phyloP scores from a whole-genome alignment of 306 rosid species.

The Vigna nakashimae region DNA sequence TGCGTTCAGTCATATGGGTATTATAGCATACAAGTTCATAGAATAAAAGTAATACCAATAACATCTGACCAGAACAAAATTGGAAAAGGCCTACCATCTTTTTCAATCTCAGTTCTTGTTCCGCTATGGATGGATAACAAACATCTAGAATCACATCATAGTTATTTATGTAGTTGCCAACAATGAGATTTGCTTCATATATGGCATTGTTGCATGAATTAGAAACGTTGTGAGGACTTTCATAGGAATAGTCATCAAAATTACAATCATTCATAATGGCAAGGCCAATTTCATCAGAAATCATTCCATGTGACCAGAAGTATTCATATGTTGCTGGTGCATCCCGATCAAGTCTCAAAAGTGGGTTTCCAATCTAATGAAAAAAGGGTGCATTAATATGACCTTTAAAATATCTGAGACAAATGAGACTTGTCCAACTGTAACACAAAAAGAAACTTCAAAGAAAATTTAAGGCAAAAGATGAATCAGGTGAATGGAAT shows the following conservation, averaged over 20 bases:
- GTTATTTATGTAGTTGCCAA: constrained; percentile 70
- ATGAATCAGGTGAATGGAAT: constrained; percentile 27
- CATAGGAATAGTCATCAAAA: constrained; percentile 67
- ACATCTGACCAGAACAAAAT: not conserved
- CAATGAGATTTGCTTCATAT: constrained; percentile 56
- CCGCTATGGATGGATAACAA: constrained; percentile 81
- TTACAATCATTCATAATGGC: constrained; percentile 70
- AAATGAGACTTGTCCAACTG: not conserved
- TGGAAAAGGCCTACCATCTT: constrained; percentile 58
- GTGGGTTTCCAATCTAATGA: constrained; percentile 87
- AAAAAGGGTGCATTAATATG: constrained; percentile 1
- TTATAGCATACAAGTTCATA: not conserved
- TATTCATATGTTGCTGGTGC: constrained; percentile 68
- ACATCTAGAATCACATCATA: constrained; percentile 89
- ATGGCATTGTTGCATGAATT: constrained; percentile 62
- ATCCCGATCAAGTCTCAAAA: constrained; percentile 75
- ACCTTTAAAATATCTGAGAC: constrained; percentile 28
- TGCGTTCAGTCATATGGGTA: constrained; percentile 35
- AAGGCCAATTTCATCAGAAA: constrained; percentile 87
- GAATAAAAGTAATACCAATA: not conserved
- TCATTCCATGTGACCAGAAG: constrained; percentile 97
- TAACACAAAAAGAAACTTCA: not conserved
- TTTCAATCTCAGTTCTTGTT: constrained; percentile 84
- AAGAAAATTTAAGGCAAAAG: not conserved
- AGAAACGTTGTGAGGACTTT: constrained; percentile 66